Base-by-base conservation (phyloP, 805 yeast genomes). In the Spathaspora passalidarum region DNA sequence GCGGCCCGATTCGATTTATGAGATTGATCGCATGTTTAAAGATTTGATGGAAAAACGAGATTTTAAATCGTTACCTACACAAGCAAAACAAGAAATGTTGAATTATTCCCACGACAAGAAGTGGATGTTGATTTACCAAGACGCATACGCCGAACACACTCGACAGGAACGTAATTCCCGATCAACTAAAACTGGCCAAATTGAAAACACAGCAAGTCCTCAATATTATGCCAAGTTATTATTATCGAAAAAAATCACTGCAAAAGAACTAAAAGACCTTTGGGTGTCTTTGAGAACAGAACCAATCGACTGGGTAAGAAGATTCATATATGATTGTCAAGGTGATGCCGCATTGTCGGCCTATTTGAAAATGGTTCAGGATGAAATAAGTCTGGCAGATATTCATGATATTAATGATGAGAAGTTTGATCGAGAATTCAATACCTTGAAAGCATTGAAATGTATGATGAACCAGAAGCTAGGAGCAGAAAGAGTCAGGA, bases 251-350 rank as follows among this genome's bases (percentile, higher is more conserved):
- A 66, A 80, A 25, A 81, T 91, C 44, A 72, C 86, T 1, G 68
- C 81, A 3, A 80, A 79, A 43, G 88, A 91, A 61, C 70, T 92
- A 52, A 88, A 86, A 34, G 87, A 87, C 54, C 74, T 94, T 43
- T 88, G 94, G 86, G 96, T 94, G 5, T 88, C 96, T 40, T 72
- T 92, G 37, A 80, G 98, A 52, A 89, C 98, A 0, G 98, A 92
- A 60, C 90, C 91, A 19, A 68, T 72, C 16, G 75, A 68, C 46
- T 92, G 98, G 97, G 94, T 88, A 0, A 74, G 79, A 41, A 75
- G 72, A 18, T 94, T 94, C 56, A 73, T 89, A n/a, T 68, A 62
- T 49, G 81, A 75, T 43, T 75, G 80, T 38, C 95, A 88, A 61
- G 98, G 98, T 8, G 89, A 86, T 48, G 76, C 84, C 7, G 86